Conservation (phyloP, 1,284 basidiomycete species). For the Cerioporus squamosus region DNA sequence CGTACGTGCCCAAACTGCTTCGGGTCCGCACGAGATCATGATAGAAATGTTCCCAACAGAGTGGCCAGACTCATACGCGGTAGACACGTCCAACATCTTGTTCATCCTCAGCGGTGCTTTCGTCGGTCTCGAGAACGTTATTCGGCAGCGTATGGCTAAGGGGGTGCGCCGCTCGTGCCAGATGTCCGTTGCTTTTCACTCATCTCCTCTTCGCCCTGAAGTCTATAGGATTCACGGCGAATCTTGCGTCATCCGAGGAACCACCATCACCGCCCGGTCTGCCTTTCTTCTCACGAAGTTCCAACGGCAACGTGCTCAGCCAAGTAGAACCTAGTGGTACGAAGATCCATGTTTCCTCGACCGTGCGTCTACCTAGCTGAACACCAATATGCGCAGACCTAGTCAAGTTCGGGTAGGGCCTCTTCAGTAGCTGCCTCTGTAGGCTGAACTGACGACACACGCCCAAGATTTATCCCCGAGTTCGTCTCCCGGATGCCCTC, state of each 20-base stretch:
- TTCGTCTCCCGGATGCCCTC: slow-evolving; percentile 92
- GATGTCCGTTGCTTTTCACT: background rate
- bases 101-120: slow-evolving; percentile 95
- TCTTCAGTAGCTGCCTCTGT: background rate
- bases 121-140: slow-evolving; percentile 86
- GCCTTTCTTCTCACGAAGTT: slow-evolving; percentile 77
- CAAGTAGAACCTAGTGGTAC: slow-evolving; percentile 70
- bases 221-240: slow-evolving; percentile 90
- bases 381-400: slow-evolving; percentile 57
- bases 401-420: slow-evolving; percentile 76
- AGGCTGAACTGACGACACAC: background rate
- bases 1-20: slow-evolving; percentile 7
- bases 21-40: background rate
- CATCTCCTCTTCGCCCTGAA: slow-evolving; percentile 31
- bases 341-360: slow-evolving; percentile 8
- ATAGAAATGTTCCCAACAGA: slow-evolving; percentile 40
- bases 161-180: slow-evolving; percentile 60
- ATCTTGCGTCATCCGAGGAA: slow-evolving; percentile 50
- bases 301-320: slow-evolving; percentile 57
- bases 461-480: slow-evolving; percentile 85
- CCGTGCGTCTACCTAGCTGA: background rate
- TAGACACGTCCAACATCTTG: slow-evolving; percentile 88
- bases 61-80: slow-evolving; percentile 69
- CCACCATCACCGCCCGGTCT: slow-evolving; percentile 40
- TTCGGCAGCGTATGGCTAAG: slow-evolving; percentile 80